Base-by-base conservation (phyloP, 2,329 filamentous ascomycete species). In the Trichoderma semiorbis region DNA sequence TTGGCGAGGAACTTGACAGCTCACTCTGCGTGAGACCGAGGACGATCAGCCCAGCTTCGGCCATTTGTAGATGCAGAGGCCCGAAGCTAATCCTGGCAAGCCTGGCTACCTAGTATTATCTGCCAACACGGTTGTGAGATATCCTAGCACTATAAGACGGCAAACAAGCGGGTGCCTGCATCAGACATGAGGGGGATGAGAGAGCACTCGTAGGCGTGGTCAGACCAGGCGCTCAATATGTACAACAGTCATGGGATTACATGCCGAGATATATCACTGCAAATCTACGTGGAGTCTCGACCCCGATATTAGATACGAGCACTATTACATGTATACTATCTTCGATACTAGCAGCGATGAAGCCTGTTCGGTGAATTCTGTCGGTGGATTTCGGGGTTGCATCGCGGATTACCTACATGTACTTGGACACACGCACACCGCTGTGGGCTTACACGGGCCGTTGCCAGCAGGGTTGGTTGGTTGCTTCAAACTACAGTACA, bases 301-400 rank as follows among this genome's bases (percentile, higher is more conserved):
- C 36, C 14, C 21, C 30, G 21, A 39, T 36, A 14, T 21, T 16
- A 34, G 6, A 34, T n/a, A 7, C n/a, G 10, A 50, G 16, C n/a
- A n/a, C n/a, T 2, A 47, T 4, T 21, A 11, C 18, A 43, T 43
- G n/a, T 53, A 53, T 24, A 53, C n/a, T 14, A 10, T 53, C 21
- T 7, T 24, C 11, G 21, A 12, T 53, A 24, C 21, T 24, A 24
- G 47, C 26, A 32, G 28, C 7, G 30, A 55, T 5, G 63, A 26
- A 32, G 47, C 21, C 28, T 39, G 24, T 57, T 67, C 64, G 64
- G 64, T n/a, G 50, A 57, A 39, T 67, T 67, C 34, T 55, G 11
- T 68, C 65, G 65, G 65, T 30, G 65, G 10, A 47, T 47, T 68
- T 58, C 32, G 65, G 32, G 28, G 62, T 64, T 58, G 65, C 65